Evolutionary conservation across 164 flowering plant genomes (phyloP).

Genomic region (Aristolochia fimbriata): DNA sequence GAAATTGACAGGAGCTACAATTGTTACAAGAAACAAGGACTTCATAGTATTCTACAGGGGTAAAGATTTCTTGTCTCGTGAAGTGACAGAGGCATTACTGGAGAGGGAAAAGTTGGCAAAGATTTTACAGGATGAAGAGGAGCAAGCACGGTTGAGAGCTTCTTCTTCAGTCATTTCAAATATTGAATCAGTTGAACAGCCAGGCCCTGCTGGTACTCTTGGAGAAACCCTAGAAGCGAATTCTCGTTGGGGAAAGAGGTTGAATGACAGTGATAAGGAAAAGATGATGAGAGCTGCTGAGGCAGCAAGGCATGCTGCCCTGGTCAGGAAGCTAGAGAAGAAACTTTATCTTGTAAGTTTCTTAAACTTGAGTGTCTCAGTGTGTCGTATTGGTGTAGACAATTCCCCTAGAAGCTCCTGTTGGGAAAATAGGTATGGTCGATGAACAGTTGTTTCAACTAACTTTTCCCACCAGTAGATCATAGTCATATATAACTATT

Average conservation of each 20-base stretch:
- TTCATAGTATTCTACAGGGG: slow-evolving; percentile 87
- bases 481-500: no score
- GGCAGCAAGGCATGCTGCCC: slow-evolving; percentile 47
- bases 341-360: slow-evolving; percentile 71
- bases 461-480: no score
- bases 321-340: slow-evolving; percentile 69
- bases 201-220: slow-evolving; percentile 66
- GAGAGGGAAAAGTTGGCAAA: slow-evolving; percentile 81
- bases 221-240: slow-evolving; percentile 77
- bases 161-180: slow-evolving; percentile 33
- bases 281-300: slow-evolving; percentile 65
- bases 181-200: slow-evolving; percentile 21
- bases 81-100: slow-evolving; percentile 61
- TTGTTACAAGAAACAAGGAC: slow-evolving; percentile 83
- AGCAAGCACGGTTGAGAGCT: slow-evolving; percentile 68
- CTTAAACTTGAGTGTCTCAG: background rate
- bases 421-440: no score
- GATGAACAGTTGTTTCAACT: no score
- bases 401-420: no score
- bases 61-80: slow-evolving; percentile 72
- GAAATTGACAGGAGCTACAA: slow-evolving; percentile 86
- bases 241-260: slow-evolving; percentile 75
- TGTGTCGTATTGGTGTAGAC: background rate
- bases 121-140: slow-evolving; percentile 82
- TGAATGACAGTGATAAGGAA: slow-evolving; percentile 37